These are phyloP conservation scores for Fibroporia radiculosa DNA, from an alignment of 768 basidiomycete genomes.

Conservation along the genomic window DNA sequence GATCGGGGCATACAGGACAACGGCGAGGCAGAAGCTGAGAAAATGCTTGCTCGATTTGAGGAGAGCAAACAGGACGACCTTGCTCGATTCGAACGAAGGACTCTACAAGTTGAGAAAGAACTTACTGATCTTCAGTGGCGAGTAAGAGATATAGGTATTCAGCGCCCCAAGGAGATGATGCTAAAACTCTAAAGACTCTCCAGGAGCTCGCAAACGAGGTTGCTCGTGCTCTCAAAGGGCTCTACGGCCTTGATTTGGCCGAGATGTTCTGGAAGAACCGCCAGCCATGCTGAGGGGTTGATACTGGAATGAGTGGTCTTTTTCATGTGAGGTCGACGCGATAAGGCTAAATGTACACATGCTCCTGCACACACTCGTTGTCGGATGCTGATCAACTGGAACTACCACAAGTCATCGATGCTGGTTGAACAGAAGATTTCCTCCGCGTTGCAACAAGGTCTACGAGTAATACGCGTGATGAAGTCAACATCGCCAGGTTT, in stretches of 20 bases:
- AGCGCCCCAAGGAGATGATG: no score
- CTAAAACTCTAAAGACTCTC: no score
- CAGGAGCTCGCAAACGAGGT: no score
- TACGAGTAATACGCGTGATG: slow-evolving; percentile 1
- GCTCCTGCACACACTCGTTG: background rate
- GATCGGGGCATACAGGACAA: no score
- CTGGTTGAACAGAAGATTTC: slow-evolving; percentile 3
- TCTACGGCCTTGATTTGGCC: slow-evolving; percentile 1
- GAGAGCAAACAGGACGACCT: no score
- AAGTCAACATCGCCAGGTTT: slow-evolving; percentile 9
- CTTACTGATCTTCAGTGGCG: no score
- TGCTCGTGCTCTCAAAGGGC: slow-evolving; percentile 2
- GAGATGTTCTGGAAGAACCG: slow-evolving; percentile 11
- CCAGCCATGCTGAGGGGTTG: slow-evolving; percentile 13
- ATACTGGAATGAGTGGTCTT: slow-evolving; percentile 6
- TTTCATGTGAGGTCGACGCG: slow-evolving; percentile 15
- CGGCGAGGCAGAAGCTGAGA: no score
- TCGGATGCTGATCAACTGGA: background rate
- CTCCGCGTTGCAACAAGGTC: slow-evolving; percentile 12
- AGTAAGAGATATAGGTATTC: no score
- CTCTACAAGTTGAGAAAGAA: no score
- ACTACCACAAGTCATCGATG: slow-evolving; percentile 13
- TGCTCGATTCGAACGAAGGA: no score
- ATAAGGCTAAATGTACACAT: slow-evolving; percentile 6
- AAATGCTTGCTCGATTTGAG: no score